Conservation (phyloP, 768 basidiomycete genomes). For the Psilocybe cyanescens region DNA sequence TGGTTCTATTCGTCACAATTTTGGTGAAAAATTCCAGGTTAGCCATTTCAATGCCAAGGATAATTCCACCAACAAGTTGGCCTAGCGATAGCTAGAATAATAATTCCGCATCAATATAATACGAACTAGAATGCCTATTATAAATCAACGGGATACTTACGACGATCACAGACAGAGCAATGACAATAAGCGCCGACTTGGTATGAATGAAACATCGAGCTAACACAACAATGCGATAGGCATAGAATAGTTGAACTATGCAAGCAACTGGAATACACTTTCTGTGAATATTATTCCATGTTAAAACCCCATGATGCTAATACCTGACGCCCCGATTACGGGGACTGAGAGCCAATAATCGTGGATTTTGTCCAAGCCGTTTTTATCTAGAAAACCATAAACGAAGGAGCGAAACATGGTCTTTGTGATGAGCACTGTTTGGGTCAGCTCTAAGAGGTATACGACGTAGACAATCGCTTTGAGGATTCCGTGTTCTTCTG, state of each 20-base stretch:
- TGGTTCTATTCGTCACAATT: background rate
- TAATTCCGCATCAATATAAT: background rate
- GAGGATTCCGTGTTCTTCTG: background rate
- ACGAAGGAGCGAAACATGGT: background rate
- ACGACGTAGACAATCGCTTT: background rate
- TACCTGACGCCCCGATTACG: background rate
- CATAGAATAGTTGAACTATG: background rate
- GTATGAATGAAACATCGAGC: background rate
- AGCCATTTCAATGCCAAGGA: constrained; percentile 5
- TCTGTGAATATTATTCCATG: background rate
- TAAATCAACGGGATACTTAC: background rate
- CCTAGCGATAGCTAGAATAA: constrained; percentile 5
- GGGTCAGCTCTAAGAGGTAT: background rate
- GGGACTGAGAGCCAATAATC: constrained; percentile 5
- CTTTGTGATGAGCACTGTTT: constrained; percentile 1
- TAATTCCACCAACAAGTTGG: constrained; percentile 10
- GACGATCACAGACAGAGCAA: background rate
- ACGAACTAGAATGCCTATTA: background rate
- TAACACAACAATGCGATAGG: background rate
- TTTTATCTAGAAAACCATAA: background rate
- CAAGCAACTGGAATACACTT: background rate
- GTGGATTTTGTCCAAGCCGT: background rate
- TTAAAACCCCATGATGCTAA: background rate
- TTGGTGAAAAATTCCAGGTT: background rate
- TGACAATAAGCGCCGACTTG: background rate